Conservation (phyloP, 1,284 basidiomycete genomes). For the Malassezia pachydermatis region DNA sequence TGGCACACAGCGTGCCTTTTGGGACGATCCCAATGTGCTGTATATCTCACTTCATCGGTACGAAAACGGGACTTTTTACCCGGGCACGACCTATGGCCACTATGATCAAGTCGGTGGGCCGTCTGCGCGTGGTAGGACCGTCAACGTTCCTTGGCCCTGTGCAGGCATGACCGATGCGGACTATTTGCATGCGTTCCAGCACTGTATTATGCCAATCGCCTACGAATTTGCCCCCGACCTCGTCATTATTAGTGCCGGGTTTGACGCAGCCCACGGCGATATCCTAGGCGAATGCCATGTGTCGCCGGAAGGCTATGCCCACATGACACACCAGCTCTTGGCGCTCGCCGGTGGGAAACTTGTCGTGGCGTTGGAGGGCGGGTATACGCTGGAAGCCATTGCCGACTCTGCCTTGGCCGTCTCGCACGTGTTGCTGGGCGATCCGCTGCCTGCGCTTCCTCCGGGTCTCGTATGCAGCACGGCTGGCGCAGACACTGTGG, state of each 20-base stretch:
- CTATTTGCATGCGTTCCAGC: slow-evolving; percentile 91
- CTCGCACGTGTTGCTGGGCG: slow-evolving; percentile 70
- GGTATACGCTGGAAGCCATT: slow-evolving; percentile 85
- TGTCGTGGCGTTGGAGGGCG: slow-evolving; percentile 93
- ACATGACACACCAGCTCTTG: slow-evolving; percentile 94
- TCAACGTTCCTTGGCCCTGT: slow-evolving; percentile 92
- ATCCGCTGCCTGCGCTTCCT: slow-evolving; percentile 59
- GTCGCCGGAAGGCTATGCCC: slow-evolving; percentile 84
- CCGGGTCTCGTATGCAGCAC: slow-evolving; percentile 63
- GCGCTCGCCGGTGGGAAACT: slow-evolving; percentile 79
- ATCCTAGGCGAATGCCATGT: slow-evolving; percentile 81
- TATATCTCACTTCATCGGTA: slow-evolving; percentile 94
- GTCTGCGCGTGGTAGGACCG: slow-evolving; percentile 63
- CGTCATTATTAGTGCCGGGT: slow-evolving; percentile 94
- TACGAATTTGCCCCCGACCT: slow-evolving; percentile 91
- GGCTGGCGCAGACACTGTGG: slow-evolving; percentile 72
- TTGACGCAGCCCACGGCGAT: slow-evolving; percentile 90
- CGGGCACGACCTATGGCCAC: slow-evolving; percentile 76
- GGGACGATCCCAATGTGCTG: slow-evolving; percentile 78
- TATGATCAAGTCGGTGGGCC: slow-evolving; percentile 73
- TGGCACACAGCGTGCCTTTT: slow-evolving; percentile 89
- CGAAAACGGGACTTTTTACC: slow-evolving; percentile 72
- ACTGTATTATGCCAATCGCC: slow-evolving; percentile 91
- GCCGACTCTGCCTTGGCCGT: slow-evolving; percentile 79
- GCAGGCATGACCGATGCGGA: slow-evolving; percentile 85